Base-by-base conservation (phyloP, 2,329 filamentous ascomycete genomes). In the Ophioceras dolichostomum region DNA sequence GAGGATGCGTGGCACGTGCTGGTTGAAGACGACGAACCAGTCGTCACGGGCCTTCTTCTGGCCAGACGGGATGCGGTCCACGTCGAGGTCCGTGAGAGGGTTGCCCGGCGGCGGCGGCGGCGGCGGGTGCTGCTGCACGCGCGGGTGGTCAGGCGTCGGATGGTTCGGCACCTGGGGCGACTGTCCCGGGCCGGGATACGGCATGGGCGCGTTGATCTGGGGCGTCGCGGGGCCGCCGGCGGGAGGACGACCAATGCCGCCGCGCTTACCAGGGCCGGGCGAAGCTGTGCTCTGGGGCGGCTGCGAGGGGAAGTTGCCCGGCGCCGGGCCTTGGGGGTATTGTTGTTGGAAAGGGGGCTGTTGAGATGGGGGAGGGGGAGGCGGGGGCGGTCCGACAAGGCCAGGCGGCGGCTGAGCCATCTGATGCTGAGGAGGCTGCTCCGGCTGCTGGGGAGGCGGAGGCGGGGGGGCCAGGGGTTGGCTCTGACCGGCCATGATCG, bases 21-120 rank as follows among this genome's bases (percentile, higher is more conserved):
- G 87, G 61, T 98, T 95, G 71, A 95, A 98, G 46, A 96, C 84
- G 32, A 85, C 89, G 56, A 93, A 94, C 91, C 91, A 98, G 56
- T 96, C 91, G 32, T 75, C 67, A 21, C 85, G 83, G 40, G 86
- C 83, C 56, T 89, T 88, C 71, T 96, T 96, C 45, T 87, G 76
- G 49, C 87, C 79, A 2, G 82, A 74, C 21, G 88, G 86, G 29
- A 96, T 70, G 43, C 85, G 76, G 43, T 95, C 87, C 6, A 83
- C 76, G 48, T 94, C 86, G 42, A 95, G 72, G 46, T 96, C 89
- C 36, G 84, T 84, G 20, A 95, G 70, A 37, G 81, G 75, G 49
- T 75, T 73, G 54, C 67, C 68, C 53, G 68, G 61, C 45, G 64
- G 70, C 22, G 62, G 57, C 18, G 62, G 59, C 28, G 65, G 64